Evolutionary conservation across 768 basidiomycete genomes (phyloP).

Genomic region (Calvatia gigantea): DNA sequence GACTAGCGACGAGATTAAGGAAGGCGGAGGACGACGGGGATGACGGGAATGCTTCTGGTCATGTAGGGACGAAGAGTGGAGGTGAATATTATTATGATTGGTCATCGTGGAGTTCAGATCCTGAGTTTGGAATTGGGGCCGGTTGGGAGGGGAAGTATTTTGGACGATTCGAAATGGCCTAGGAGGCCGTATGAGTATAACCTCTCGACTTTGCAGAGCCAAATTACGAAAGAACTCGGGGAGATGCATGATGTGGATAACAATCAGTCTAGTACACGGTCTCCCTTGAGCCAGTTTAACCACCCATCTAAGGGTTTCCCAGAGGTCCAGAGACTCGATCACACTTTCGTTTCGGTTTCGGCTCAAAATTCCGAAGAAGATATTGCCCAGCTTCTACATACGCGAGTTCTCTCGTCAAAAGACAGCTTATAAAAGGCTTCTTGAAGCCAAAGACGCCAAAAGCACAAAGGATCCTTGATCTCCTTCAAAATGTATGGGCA

Average conservation of each 20-base stretch:
- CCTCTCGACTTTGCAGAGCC: too few relatives aligned
- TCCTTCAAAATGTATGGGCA: not conserved
- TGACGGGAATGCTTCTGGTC: slow-evolving; percentile 26
- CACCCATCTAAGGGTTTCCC: too few relatives aligned
- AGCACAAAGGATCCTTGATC: not conserved
- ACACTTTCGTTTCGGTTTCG: not conserved
- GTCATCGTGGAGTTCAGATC: slow-evolving; percentile 62
- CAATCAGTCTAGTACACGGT: too few relatives aligned
- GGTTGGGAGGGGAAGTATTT: slow-evolving; percentile 33
- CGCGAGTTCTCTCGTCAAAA: not conserved
- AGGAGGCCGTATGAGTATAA: slow-evolving; percentile 87
- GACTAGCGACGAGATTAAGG: slow-evolving; percentile 59
- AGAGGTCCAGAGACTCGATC: too few relatives aligned
- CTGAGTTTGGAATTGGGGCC: slow-evolving; percentile 36
- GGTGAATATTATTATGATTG: slow-evolving; percentile 79
- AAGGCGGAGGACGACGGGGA: slow-evolving; percentile 49
- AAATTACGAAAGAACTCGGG: too few relatives aligned
- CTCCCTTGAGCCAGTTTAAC: too few relatives aligned
- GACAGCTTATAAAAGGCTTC: not conserved
- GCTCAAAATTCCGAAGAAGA: not conserved
- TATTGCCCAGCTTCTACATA: not conserved
- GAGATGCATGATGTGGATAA: too few relatives aligned
- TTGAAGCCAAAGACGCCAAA: not conserved
- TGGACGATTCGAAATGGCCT: slow-evolving; percentile 72
- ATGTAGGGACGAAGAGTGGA: slow-evolving; percentile 43